Percentiles rank a stretch among this genome's conserved stretches.
phyloP scores from a whole-genome alignment of 306 rosid species.

The Adenanthera pavonina region DNA sequence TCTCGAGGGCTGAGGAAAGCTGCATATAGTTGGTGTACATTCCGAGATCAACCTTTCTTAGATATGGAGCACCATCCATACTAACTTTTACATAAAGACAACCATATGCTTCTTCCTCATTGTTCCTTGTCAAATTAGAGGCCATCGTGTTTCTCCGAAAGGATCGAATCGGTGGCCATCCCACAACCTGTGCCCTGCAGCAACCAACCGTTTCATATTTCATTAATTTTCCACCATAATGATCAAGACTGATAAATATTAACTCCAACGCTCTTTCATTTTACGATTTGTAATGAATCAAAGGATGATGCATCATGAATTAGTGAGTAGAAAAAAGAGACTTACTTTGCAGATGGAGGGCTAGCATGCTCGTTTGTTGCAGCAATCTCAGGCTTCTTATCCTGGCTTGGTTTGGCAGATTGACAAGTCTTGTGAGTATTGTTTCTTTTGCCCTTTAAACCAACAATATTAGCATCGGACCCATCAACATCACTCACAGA shows the following conservation, averaged over 20 bases:
- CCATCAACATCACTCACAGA: constrained; percentile 50
- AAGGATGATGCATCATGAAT: too few species aligned
- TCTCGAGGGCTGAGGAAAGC: constrained; percentile 87
- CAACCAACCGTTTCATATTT: constrained; percentile 31
- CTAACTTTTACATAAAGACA: constrained; percentile 89
- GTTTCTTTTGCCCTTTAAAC: constrained; percentile 43
- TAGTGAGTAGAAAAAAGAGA: background rate
- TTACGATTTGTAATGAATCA: too few species aligned
- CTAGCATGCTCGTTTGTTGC: constrained; percentile 8
- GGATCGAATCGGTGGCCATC: constrained; percentile 99
- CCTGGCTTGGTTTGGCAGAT: constrained; percentile 40
- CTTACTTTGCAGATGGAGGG: constrained; percentile 56
- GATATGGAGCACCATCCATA: constrained; percentile 99
- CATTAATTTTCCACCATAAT: background rate
- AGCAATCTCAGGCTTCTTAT: constrained; percentile 61
- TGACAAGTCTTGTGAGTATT: constrained; percentile 32
- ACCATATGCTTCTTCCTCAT: constrained; percentile 56
- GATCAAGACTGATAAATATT: too few species aligned
- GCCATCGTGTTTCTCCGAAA: constrained; percentile 85
- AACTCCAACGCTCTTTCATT: too few species aligned
- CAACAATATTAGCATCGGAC: constrained; percentile 31
- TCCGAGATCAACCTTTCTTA: constrained; percentile 88
- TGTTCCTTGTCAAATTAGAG: constrained; percentile 63
- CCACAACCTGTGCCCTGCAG: constrained; percentile 90
- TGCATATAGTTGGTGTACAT: constrained; percentile 67